Evolutionary conservation across 192 early-diverging fungal genomes (phyloP), one percentile per base, ranked within the genome.

Genomic region (Backusella morwellensis): DNA sequence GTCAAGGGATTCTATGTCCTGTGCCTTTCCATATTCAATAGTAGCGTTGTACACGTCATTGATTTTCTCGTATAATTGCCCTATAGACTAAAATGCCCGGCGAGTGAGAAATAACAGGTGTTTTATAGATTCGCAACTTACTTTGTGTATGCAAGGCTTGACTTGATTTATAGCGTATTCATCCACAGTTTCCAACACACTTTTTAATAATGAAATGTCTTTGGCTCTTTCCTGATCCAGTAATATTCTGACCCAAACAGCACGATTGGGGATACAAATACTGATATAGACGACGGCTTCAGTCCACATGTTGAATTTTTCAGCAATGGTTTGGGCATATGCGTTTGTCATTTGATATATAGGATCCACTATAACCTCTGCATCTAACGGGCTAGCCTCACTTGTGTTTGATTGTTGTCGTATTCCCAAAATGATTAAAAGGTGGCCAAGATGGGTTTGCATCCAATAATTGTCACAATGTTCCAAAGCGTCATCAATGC

Each of bases 241-340:
- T 69, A 78, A 44, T 29, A 29, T 35, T 23, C 54, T 32, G 6
- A 73, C 69, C 77, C 77, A 78, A 35, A 54, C 19, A 32, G 56
- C 72, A 9, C n/a, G 40, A 34, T 78, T 73, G 14, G 29, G 38
- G 21, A 26, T 12, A 54, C 77, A 78, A 7, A 50, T 17, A 71
- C 19, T 74, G 5, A 73, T n/a, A 36, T 74, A 78, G 6, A 73
- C 23, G 2, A 78, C 21, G 2, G 77, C 77, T 52, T 78, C 72
- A 4, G 35, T 66, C 66, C 71, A 73, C 72, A 78, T 72, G 7
- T 36, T n/a, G 26, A 67, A 42, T 19, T 78, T 66, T 14, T 23
- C 6, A 26, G 54, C 77, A 9, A 78, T 29, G 3, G 11, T 19
- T 3, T 14, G 21, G 38, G 77, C 77, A 74, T 78, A 78, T n/a